These are phyloP conservation scores for Yamadazyma jaroonii DNA, from an alignment of 1,139 yeast genomes.

Conservation along the genomic window DNA sequence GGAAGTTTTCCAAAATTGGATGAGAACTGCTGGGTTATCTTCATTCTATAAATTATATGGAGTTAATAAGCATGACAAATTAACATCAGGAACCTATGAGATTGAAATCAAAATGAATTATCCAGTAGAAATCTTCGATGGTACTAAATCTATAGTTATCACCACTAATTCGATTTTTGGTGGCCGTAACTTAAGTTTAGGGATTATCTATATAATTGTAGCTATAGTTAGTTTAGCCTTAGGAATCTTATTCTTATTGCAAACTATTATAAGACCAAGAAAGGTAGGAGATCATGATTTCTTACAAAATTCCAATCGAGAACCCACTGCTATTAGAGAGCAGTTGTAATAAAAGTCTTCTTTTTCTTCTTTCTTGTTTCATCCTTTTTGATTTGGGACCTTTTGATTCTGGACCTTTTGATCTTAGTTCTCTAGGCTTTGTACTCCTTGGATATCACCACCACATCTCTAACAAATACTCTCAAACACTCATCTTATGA, in stretches of 20 bases:
- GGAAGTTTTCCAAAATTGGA: slow-evolving; percentile 67
- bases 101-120: slow-evolving; percentile 61
- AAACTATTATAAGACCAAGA: slow-evolving; percentile 47
- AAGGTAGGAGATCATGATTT: slow-evolving; percentile 46
- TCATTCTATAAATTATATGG: slow-evolving; percentile 66
- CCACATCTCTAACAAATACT: not conserved
- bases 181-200: slow-evolving; percentile 66
- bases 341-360: slow-evolving; percentile 17
- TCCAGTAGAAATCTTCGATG: slow-evolving; percentile 68
- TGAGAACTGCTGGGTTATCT: slow-evolving; percentile 80
- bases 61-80: slow-evolving; percentile 46
- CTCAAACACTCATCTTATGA: not conserved
- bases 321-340: slow-evolving; percentile 22
- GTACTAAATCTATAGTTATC: slow-evolving; percentile 63
- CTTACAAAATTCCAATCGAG: slow-evolving; percentile 24
- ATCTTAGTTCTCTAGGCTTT: not conserved
- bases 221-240: slow-evolving; percentile 52
- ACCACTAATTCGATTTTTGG: slow-evolving; percentile 70
- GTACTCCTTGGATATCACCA: not conserved
- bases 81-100: slow-evolving; percentile 59
- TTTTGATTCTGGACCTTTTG: no score
- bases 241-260: slow-evolving; percentile 45
- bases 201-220: slow-evolving; percentile 63
- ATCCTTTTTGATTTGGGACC: no score
- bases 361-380: not conserved